phyloP scores from a whole-genome alignment of 306 rosid genomes.

The Ochetophila trinervis region DNA sequence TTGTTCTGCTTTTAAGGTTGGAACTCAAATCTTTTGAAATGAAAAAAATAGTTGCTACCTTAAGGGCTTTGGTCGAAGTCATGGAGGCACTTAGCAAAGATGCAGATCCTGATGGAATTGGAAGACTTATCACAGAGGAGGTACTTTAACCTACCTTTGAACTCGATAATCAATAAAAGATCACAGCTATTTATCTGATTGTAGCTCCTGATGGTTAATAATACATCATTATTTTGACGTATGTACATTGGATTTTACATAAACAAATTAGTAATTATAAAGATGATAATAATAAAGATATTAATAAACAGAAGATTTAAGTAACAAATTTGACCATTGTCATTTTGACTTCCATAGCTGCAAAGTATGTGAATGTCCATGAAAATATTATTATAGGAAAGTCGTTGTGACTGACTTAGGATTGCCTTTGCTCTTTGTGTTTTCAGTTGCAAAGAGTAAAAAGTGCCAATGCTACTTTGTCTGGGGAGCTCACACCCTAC shows the following conservation, averaged over 20 bases:
- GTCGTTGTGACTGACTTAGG: conserved; percentile 19
- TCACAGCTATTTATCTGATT: conserved; percentile 8
- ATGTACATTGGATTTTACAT: conserved; percentile 5
- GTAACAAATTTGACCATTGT: conserved; percentile 26
- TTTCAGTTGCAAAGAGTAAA: conserved; percentile 68
- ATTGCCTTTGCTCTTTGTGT: conserved; percentile 26
- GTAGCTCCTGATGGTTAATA: conserved; percentile 1
- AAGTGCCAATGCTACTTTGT: conserved; percentile 46
- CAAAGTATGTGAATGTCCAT: background rate
- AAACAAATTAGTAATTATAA: background rate
- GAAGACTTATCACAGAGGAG: conserved; percentile 81
- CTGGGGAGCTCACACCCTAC: conserved; percentile 78
- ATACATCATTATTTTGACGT: background rate
- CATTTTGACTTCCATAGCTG: conserved; percentile 6
- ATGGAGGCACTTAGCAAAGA: conserved; percentile 81
- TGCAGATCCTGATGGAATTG: conserved; percentile 83
- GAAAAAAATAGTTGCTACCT: conserved; percentile 69
- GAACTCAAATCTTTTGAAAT: conserved; percentile 53
- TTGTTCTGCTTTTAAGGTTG: conserved; percentile 38
- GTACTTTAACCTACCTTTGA: conserved; percentile 37
- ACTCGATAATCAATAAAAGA: conserved; percentile 13
- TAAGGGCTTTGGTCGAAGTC: conserved; percentile 88
- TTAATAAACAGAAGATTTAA: conserved; percentile 3
- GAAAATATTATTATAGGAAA: conserved; percentile 2
- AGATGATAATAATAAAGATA: background rate